Evolutionary conservation across 2,329 filamentous ascomycete species (phyloP), one percentile per base, ranked within the genome.

Genomic region (Madurella fahalii): DNA sequence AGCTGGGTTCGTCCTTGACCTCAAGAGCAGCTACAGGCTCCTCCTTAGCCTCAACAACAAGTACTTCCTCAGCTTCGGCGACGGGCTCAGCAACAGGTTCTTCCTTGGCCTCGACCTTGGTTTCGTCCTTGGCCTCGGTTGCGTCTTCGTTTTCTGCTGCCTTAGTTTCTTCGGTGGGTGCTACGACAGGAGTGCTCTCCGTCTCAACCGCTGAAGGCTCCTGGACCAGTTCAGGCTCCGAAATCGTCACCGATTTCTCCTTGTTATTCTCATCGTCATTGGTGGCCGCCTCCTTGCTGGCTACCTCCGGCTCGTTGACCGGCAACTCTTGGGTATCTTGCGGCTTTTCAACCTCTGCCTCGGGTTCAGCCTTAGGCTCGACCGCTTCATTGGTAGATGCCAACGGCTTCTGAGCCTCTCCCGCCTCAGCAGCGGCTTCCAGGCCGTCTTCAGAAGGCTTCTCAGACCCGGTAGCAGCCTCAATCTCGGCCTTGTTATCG

Each of bases 21-120:
- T 42, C 45, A 32, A 32, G 30, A 17, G 5, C 15, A 37, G 45
- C 9, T 4, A 9, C 45, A 47, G 45, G 34, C 32, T 47, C 25
- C 12, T 47, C 39, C 31, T 44, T 55, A 7, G 25, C 25, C 37
- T 47, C 56, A 20, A 46, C 34, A 25, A 49, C 44, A 9, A 32
- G 34, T 37, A 12, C 50, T 37, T 48, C 40, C 37, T 37, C 32
- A 11, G 40, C 43, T 41, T 42, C 45, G 20, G 31, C 37, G 13
- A 31, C 40, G 31, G 48, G 1, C 17, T 53, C 54, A 7, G 18
- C 2, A 30, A 37, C 8, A n/a, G 49, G 31, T n/a, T 52, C 50
- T 25, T 52, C 53, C 20, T 52, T 63, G 57, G 58, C 30, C 18
- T 46, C 43, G 32, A 47, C 12, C n/a, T 31, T 42, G 7, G 50